phyloP scores from a whole-genome alignment of 345 rosid genomes.

The Lepidium didymum region DNA sequence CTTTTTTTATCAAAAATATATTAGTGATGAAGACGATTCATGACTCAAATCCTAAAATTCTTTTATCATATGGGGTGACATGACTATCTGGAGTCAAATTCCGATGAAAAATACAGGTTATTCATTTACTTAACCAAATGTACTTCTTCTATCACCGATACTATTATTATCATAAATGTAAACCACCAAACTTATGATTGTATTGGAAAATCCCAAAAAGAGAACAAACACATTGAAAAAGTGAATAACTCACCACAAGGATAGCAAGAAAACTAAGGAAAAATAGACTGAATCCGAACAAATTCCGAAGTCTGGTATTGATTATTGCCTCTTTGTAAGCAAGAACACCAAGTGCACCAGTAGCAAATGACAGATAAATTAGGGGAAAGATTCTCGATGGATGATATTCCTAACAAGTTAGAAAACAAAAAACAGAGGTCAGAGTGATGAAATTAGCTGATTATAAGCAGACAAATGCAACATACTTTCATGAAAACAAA shows the following conservation, averaged over 20 bases:
- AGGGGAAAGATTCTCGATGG: constrained; percentile 77
- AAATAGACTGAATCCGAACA: constrained; percentile 57
- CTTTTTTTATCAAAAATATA: no score
- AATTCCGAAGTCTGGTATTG: constrained; percentile 53
- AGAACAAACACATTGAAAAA: no score
- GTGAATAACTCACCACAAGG: constrained; percentile 43
- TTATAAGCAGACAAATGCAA: neutral
- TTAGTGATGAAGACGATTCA: no score
- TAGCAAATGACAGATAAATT: constrained; percentile 60
- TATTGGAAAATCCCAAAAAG: neutral
- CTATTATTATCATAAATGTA: neutral
- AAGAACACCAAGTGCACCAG: constrained; percentile 48
- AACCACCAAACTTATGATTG: neutral
- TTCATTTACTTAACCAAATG: no score
- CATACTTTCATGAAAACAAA: neutral
- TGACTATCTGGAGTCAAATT: no score
- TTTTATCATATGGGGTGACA: no score
- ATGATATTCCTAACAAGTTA: constrained; percentile 51
- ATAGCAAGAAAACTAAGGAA: constrained; percentile 42
- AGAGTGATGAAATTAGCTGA: neutral
- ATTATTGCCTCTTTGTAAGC: constrained; percentile 55
- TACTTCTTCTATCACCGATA: no score
- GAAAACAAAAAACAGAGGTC: neutral
- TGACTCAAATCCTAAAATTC: no score
- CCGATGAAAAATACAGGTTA: no score